phyloP scores from a whole-genome alignment of 805 yeast species.

The Sporopachydermia quercuum region DNA sequence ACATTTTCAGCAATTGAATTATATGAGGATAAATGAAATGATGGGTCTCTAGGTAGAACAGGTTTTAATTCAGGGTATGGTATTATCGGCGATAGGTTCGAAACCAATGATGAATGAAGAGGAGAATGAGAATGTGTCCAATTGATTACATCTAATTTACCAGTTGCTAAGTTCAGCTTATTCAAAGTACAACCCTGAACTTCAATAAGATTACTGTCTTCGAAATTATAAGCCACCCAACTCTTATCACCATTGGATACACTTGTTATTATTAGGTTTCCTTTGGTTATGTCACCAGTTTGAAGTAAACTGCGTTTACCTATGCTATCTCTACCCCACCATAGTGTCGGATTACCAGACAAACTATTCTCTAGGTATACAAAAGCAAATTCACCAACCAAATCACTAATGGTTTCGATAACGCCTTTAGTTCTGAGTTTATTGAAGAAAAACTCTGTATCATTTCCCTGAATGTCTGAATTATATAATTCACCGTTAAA shows the following conservation, averaged over 20 bases:
- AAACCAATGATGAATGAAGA: too few species aligned
- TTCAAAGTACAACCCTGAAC: constrained; percentile 41
- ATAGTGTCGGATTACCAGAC: constrained; percentile 21
- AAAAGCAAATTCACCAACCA: constrained; percentile 78
- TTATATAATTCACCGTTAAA: constrained; percentile 89
- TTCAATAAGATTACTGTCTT: constrained; percentile 26
- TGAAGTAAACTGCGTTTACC: constrained; percentile 67
- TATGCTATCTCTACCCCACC: constrained; percentile 71
- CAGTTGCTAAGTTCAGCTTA: constrained; percentile 20
- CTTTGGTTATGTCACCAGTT: constrained; percentile 10
- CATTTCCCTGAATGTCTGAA: constrained; percentile 40
- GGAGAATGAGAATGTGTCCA: constrained; percentile 10
- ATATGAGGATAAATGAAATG: too few species aligned
- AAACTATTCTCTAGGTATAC: constrained; percentile 34
- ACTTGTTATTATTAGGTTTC: constrained; percentile 33
- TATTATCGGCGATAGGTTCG: too few species aligned
- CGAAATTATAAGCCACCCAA: constrained; percentile 19
- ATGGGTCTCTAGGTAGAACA: too few species aligned
- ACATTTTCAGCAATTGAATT: too few species aligned
- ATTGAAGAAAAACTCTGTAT: constrained; percentile 39
- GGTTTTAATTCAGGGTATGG: too few species aligned
- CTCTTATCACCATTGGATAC: too few species aligned
- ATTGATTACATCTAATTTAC: constrained; percentile 9
- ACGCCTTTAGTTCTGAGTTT: constrained; percentile 24
- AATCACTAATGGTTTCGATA: constrained; percentile 22